A percentile compares a stretch with the other conserved stretches of the same genome.
Evolutionary conservation across 805 yeast species (phyloP).

Genomic region (Hanseniaspora vineae): DNA sequence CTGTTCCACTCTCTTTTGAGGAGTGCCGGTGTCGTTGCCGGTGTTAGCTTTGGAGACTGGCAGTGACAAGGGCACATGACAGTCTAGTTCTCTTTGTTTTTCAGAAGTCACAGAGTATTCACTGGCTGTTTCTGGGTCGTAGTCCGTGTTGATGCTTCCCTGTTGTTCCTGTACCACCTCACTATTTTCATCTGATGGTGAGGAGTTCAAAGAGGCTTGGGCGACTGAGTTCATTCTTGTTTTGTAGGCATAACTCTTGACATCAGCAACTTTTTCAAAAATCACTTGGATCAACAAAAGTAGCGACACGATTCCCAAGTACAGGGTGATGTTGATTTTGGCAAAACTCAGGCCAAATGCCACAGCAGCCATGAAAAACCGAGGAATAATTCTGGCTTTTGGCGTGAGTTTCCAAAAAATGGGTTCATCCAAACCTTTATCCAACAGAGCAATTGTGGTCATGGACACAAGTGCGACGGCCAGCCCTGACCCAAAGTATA

Average conservation of each 20-base stretch:
- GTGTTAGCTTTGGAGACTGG: too few relatives aligned
- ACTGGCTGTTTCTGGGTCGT: too few relatives aligned
- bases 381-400: background rate
- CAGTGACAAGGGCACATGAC: too few relatives aligned
- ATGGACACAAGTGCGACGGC: background rate
- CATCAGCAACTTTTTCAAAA: background rate
- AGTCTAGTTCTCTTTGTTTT: too few relatives aligned
- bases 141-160: too few relatives aligned
- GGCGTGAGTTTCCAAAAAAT: background rate
- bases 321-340: background rate
- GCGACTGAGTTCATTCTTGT: too few relatives aligned
- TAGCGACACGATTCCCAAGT: background rate
- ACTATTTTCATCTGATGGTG: too few relatives aligned
- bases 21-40: background rate
- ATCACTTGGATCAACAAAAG: background rate
- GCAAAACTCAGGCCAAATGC: constrained; percentile 1
- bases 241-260: background rate
- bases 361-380: background rate
- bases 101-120: too few relatives aligned
- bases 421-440: background rate
- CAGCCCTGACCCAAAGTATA: background rate
- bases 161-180: too few relatives aligned
- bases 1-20: background rate
- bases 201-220: too few relatives aligned
- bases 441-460: background rate